Evolutionary conservation across 805 yeast species (phyloP), one percentile per base, ranked within the genome.

Genomic region (Torulaspora gathmanii): DNA sequence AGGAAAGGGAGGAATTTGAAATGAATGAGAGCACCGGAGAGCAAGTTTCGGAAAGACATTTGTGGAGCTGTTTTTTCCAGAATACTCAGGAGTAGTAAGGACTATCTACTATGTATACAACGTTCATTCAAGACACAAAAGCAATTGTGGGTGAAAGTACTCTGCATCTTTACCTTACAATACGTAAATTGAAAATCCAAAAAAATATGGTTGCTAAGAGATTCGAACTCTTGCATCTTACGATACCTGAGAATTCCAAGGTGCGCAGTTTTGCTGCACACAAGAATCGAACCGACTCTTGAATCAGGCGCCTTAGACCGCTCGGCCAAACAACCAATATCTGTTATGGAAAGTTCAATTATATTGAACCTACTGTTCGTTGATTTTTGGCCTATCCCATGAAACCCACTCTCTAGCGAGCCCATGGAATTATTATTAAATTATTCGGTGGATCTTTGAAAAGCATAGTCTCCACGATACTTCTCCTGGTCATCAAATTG

Each of bases 1-100:
- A 54, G 22, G 60, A 55, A 12, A 37, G 47, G 11, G 55, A 51
- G 23, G 54, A 59, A 13, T 52, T 53, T 30, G 60, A 59, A 26
- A 52, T 63, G 40, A 58, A 56, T 36, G 60, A 53, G 27, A 50
- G 56, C 12, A 49, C 59, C 3, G 57, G 57, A 11, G 67, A 62
- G 40, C 42, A 51, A 12, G 64, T 61, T 5, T 52, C 63, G 5
- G 56, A 52, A 7, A 50, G 53, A 39, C 68, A 64, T 49, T 36
- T 64, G 19, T 60, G 63, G 63, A 52, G 56, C 40, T 62, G 68
- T 40, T 61, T 62, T 33, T 64, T 64, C 40, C 47, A 54, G 33
- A 41, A 44, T 33, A 22, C 33, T 9, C 38, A 31, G 33, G 12
- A 13, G 15, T 23, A 30, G 13, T 39, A 23, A 11, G 13, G 17